phyloP scores from a whole-genome alignment of 2,329 filamentous ascomycete species.

The Epichloe hybrida region DNA sequence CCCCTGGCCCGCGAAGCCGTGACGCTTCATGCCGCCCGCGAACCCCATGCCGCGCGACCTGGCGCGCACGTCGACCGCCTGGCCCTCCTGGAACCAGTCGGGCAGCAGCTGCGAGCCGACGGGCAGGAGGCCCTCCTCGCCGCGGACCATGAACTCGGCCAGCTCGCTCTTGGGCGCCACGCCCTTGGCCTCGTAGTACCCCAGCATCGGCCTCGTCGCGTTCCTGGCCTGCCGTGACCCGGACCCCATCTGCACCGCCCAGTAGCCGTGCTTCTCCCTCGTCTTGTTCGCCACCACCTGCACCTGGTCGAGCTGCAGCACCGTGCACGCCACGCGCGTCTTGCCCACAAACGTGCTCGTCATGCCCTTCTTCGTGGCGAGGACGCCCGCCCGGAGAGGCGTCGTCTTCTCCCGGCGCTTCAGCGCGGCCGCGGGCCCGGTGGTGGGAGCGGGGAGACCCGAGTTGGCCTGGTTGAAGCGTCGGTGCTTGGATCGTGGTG shows the following conservation, averaged over 20 bases:
- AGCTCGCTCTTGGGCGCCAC: constrained; percentile 75
- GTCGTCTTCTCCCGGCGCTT: constrained; percentile 44
- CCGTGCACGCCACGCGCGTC: constrained; percentile 70
- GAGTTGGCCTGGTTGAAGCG: constrained; percentile 47
- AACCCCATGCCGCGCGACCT: constrained; percentile 83
- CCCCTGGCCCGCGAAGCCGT: constrained; percentile 79
- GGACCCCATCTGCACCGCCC: constrained; percentile 77
- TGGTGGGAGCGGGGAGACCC: constrained; percentile 42
- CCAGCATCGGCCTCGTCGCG: constrained; percentile 68
- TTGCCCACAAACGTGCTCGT: constrained; percentile 76
- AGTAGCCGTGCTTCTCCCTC: constrained; percentile 70
- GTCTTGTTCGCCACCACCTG: constrained; percentile 86
- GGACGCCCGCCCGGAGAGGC: constrained; percentile 61
- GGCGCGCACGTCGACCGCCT: constrained; percentile 76
- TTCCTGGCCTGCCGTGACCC: constrained; percentile 64
- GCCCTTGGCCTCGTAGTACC: constrained; percentile 73
- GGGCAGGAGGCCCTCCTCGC: constrained; percentile 56
- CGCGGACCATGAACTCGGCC: constrained; percentile 75
- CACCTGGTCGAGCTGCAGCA: constrained; percentile 84
- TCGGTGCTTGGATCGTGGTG: constrained; percentile 36
- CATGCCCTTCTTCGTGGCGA: constrained; percentile 92
- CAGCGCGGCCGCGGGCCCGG: constrained; percentile 47
- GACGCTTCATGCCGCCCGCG: constrained; percentile 93
- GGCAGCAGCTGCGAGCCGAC: constrained; percentile 66
- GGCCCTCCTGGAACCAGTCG: constrained; percentile 83